Evolutionary conservation across 2,329 filamentous ascomycete genomes (phyloP), one percentile per base, ranked within the genome.

Genomic region (Hypocrella siamensis): DNA sequence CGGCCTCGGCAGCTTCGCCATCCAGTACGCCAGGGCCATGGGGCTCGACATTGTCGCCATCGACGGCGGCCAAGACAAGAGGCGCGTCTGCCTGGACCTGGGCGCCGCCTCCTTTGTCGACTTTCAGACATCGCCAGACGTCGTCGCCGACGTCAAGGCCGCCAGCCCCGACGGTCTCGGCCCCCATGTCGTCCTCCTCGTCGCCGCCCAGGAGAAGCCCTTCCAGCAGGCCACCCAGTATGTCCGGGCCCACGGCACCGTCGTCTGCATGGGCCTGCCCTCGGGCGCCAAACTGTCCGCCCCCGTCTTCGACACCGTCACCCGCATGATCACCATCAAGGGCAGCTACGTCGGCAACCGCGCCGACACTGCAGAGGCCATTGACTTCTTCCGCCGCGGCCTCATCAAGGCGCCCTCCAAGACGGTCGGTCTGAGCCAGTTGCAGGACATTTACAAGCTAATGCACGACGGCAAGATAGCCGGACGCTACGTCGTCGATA

Each of bases 211-310:
- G 45, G 86, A 94, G 69, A 83, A 79, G 65, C 88, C 88, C 33
- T 94, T 94, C 75, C 84, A 93, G 62, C 86, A 94, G 63, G 88
- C 88, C 26, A 75, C 82, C 30, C 76, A 71, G 57, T 93, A 94
- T 58, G 78, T 93, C 39, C 80, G 88, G 37, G 70, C 83, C 34
- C 74, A 75, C 38, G 88, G 88, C 37, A 70, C 73, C 25, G 80
- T 94, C 48, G 71, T 94, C 40, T 88, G 82, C 58, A 90, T 96
- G 47, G 88, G 86, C 48, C 65, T 94, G 17, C 88, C 88, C 5
- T 78, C 81, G 24, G 67, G 76, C 40, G 85, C 86, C 3, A 80
- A 67, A 56, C 68, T 94, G 41, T 71, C 70, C 44, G 85, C 86
- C 2, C 81, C 84, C 25, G 85, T 94, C 34, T 93, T 94, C 53